Base-by-base conservation (phyloP, 1,284 basidiomycete genomes). In the Trichosporon ovoides region DNA sequence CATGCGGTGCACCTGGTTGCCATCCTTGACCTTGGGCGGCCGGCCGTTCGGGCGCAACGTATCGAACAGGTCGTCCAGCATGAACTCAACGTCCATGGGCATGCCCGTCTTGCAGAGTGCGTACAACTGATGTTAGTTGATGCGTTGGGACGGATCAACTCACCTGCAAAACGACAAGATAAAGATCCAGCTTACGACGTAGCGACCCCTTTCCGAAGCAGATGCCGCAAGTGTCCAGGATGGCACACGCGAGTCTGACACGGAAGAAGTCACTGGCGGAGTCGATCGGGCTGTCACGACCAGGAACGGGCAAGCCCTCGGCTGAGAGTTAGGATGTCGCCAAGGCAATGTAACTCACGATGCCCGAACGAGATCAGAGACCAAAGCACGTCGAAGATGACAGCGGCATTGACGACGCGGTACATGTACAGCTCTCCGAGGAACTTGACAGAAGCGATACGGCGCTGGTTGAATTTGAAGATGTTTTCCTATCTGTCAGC, bases 391-490 rank as follows among this genome's bases (percentile, higher is more conserved):
- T 98, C 94, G 62, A 98, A 96, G 40, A 98, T 83, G 69, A 98
- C 85, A 3, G 85, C 81, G 7, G 91, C 92, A 66, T 88, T 88
- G 68, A 98, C 80, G 22, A 97, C 81, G n/a, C 95, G 85, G 73
- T 96, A 98, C 75, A 96, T 98, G 77, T 98, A 98, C 51, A 98
- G 79, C 78, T 98, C 96, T 50, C 95, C 96, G 2, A 98, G 83
- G 74, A 94, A 98, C 75, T 93, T 95, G 67, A 93, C 83, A 0
- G 88, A 87, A 0, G 96, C 88, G 46, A 98, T 82, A 55, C 96
- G 82, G 63, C 91, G 85, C 80, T 98, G 96, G 72, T 98, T 98
- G 65, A 87, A 87, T 76, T 87, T 94, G 81, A 97, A 98, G 36
- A 91, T 81, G 74, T 98, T 98, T 70, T 89, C 87, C 79, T 80